These are phyloP conservation scores for Aspergillus sp. DNA, from an alignment of 2,329 filamentous ascomycete genomes.

Conservation along the genomic window DNA sequence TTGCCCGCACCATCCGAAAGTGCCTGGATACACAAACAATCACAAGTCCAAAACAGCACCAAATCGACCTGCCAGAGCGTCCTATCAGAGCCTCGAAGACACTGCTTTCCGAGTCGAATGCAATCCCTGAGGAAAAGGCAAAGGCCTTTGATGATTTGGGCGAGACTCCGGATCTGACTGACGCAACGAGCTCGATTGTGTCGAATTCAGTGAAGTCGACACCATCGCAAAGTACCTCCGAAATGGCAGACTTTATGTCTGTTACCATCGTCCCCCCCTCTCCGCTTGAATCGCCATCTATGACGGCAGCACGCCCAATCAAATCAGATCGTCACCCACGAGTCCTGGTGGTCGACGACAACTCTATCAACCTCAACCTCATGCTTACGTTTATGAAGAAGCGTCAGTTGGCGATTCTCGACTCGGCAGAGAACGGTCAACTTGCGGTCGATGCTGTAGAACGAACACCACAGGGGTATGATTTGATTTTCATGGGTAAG, in stretches of 20 bases:
- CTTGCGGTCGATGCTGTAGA: constrained; percentile 48
- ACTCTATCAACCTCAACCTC: constrained; percentile 50
- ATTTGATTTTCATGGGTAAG: constrained; percentile 52
- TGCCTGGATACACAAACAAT: constrained; percentile 29
- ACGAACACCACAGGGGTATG: constrained; percentile 38
- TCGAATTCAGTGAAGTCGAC: constrained; percentile 6
- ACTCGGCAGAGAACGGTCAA: constrained; percentile 49
- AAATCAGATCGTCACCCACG: constrained; percentile 26
- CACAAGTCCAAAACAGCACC: constrained; percentile 14
- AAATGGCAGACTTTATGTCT: constrained; percentile 12
- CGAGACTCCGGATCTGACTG: constrained; percentile 14
- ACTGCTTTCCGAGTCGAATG: not conserved
- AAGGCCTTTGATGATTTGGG: not conserved
- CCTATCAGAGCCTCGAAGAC: constrained; percentile 15
- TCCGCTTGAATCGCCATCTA: constrained; percentile 6
- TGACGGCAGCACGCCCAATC: not conserved
- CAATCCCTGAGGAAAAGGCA: not conserved
- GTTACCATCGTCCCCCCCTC: constrained; percentile 16
- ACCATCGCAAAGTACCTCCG: constrained; percentile 12
- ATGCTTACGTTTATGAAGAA: constrained; percentile 51
- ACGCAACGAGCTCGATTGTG: constrained; percentile 2
- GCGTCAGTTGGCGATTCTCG: constrained; percentile 38
- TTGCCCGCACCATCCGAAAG: constrained; percentile 42
- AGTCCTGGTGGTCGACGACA: constrained; percentile 52
- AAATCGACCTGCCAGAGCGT: constrained; percentile 18